Percentiles rank a stretch among this genome's conserved stretches.
These are phyloP conservation scores for Corylus heterophylla DNA, from an alignment of 306 rosid genomes.

Conservation along the genomic window DNA sequence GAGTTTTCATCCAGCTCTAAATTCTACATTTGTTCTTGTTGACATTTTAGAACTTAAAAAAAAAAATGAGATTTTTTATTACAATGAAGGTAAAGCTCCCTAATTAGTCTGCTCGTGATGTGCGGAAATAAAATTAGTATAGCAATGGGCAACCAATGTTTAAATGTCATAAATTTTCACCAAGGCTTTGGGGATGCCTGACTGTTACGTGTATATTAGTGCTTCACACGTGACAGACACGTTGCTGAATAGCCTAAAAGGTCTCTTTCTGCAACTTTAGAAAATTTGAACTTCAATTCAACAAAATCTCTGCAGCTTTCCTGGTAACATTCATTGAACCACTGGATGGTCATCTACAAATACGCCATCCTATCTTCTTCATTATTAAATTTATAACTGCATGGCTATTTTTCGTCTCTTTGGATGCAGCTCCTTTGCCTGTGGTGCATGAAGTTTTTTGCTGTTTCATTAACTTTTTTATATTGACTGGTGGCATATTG, in stretches of 20 bases:
- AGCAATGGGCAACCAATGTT: neutral
- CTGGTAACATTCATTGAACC: slow-evolving; percentile 9
- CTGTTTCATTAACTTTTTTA: slow-evolving; percentile 1
- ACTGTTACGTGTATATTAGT: neutral
- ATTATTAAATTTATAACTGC: slow-evolving; percentile 4
- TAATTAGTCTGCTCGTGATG: slow-evolving; percentile 1
- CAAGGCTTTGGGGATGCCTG: no score
- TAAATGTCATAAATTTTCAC: no score
- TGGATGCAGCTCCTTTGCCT: slow-evolving; percentile 2
- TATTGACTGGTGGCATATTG: slow-evolving; percentile 34
- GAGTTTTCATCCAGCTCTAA: slow-evolving; percentile 9
- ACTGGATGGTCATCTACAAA: slow-evolving; percentile 3
- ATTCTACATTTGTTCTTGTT: slow-evolving; percentile 17
- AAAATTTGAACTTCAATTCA: neutral
- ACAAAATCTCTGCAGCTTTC: neutral
- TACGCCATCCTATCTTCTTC: neutral
- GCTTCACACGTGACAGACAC: neutral
- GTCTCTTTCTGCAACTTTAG: neutral
- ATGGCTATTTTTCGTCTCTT: neutral
- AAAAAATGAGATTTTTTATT: slow-evolving; percentile 8
- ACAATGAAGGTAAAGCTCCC: neutral
- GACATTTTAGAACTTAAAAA: slow-evolving; percentile 5
- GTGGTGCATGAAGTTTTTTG: slow-evolving; percentile 12
- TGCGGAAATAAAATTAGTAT: slow-evolving; percentile 12
- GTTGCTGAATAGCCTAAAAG: neutral